Percentiles rank a stretch among this genome's conserved stretches.
Conservation (phyloP, 495 filamentous ascomycete genomes). For the Talaromyces trachyspermus region DNA sequence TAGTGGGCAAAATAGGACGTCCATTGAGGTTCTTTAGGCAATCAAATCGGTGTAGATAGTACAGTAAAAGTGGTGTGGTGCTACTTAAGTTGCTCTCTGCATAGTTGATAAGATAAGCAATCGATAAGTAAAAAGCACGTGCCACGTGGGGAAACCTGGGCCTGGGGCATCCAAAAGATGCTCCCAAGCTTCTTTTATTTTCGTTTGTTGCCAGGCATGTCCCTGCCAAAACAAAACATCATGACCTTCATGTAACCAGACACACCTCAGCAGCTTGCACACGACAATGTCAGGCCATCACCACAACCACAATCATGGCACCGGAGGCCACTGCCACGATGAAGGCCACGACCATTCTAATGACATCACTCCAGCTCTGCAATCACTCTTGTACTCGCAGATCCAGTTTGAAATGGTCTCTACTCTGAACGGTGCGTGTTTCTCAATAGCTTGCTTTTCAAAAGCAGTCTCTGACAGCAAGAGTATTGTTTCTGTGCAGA, state of each 20-base stretch:
- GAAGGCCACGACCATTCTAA: slow-evolving; percentile 72
- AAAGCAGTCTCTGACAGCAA: not conserved
- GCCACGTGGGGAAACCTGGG: not conserved
- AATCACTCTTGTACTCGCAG: slow-evolving; percentile 80
- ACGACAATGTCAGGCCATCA: slow-evolving; percentile 34
- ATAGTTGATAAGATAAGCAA: no score
- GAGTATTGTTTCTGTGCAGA: slow-evolving; percentile 29
- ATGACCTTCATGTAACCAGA: not conserved
- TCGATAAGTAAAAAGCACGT: no score
- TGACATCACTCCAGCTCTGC: slow-evolving; percentile 82
- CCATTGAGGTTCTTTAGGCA: no score
- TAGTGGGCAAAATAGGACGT: not conserved
- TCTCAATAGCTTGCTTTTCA: no score
- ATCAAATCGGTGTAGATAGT: no score
- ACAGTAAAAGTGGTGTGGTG: not conserved
- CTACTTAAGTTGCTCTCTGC: no score
- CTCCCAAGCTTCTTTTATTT: not conserved
- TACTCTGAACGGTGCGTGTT: slow-evolving; percentile 64
- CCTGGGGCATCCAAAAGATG: not conserved
- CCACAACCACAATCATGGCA: slow-evolving; percentile 36
- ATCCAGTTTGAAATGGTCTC: slow-evolving; percentile 80
- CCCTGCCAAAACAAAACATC: not conserved
- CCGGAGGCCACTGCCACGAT: slow-evolving; percentile 37
- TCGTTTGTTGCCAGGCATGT: not conserved
- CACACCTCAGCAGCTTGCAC: not conserved